Percentiles rank a stretch among this genome's conserved stretches.
These are phyloP conservation scores for Rhizopus delemar DNA, from an alignment of 371 early-diverging fungal genomes.

Conservation along the genomic window DNA sequence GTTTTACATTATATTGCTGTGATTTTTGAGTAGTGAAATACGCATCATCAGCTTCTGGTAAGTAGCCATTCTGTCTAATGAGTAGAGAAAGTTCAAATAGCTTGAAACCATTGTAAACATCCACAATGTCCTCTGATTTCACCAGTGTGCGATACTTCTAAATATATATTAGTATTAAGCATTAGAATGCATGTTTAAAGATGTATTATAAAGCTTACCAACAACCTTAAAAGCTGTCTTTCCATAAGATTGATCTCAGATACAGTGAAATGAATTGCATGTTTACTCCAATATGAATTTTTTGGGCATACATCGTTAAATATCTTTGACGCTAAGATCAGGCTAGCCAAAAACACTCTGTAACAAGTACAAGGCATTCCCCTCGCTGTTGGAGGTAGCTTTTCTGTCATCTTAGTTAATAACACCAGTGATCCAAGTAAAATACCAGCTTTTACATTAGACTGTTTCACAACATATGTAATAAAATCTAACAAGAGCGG, in stretches of 20 bases:
- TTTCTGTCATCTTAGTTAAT: constrained; percentile 51
- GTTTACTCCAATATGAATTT: constrained; percentile 78
- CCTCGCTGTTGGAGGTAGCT: constrained; percentile 37
- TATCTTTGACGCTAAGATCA: constrained; percentile 72
- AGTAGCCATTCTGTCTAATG: background rate
- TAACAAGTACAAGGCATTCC: constrained; percentile 70
- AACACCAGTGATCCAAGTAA: constrained; percentile 62
- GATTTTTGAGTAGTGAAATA: too few relatives aligned
- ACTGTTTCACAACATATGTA: constrained; percentile 49
- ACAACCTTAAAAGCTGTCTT: constrained; percentile 71
- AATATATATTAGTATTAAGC: background rate
- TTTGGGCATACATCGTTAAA: constrained; percentile 77
- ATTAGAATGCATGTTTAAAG: background rate
- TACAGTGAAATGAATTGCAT: constrained; percentile 68
- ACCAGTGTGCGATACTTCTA: background rate
- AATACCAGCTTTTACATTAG: constrained; percentile 59
- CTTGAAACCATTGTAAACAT: background rate
- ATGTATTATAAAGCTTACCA: constrained; percentile 37
- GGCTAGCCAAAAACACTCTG: constrained; percentile 66
- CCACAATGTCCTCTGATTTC: background rate
- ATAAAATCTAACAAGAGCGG: constrained; percentile 15
- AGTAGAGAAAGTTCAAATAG: background rate
- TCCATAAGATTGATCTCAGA: constrained; percentile 83
- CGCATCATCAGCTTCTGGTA: background rate
- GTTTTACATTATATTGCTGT: too few relatives aligned